Conservation (phyloP, 2,329 filamentous ascomycete species). For the Claviceps capensis region DNA sequence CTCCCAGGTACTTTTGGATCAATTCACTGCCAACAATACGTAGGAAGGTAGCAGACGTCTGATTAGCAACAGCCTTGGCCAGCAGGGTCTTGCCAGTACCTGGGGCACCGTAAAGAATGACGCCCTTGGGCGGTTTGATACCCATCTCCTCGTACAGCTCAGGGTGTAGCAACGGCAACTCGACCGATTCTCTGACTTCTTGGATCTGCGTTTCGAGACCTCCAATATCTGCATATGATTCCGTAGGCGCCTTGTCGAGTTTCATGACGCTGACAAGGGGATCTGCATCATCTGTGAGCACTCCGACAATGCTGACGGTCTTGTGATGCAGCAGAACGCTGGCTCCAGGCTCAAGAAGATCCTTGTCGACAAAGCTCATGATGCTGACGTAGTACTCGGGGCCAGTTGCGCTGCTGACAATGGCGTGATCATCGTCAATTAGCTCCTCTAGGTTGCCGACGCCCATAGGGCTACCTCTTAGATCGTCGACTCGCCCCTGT, state of each 20-base stretch:
- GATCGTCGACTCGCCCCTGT: slow-evolving; percentile 87
- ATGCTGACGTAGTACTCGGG: slow-evolving; percentile 99
- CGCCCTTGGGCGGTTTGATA: slow-evolving; percentile 98
- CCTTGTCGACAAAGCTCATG: slow-evolving; percentile 99
- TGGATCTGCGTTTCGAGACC: slow-evolving; percentile 92
- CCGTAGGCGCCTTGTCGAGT: slow-evolving; percentile 93
- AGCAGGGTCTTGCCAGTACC: slow-evolving; percentile 94
- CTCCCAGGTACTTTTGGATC: slow-evolving; percentile 97
- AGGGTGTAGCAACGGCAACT: slow-evolving; percentile 85
- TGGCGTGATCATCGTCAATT: slow-evolving; percentile 98
- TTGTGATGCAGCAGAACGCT: slow-evolving; percentile 95
- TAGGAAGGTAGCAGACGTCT: slow-evolving; percentile 96
- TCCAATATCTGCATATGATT: slow-evolving; percentile 97
- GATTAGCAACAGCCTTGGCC: slow-evolving; percentile 94
- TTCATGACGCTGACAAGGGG: slow-evolving; percentile 98
- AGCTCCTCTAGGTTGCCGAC: slow-evolving; percentile 96
- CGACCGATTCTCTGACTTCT: slow-evolving; percentile 93
- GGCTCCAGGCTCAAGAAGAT: slow-evolving; percentile 87
- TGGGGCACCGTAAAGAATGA: slow-evolving; percentile 93
- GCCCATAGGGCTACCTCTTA: slow-evolving; percentile 97
- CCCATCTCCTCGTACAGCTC: slow-evolving; percentile 99
- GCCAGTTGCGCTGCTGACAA: slow-evolving; percentile 92
- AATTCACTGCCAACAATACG: slow-evolving; percentile 94
- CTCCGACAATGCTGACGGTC: slow-evolving; percentile 93
- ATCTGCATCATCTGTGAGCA: slow-evolving; percentile 90